Evolutionary conservation across 768 basidiomycete genomes (phyloP), one percentile per base, ranked within the genome.

Genomic region (Mycena pura): DNA sequence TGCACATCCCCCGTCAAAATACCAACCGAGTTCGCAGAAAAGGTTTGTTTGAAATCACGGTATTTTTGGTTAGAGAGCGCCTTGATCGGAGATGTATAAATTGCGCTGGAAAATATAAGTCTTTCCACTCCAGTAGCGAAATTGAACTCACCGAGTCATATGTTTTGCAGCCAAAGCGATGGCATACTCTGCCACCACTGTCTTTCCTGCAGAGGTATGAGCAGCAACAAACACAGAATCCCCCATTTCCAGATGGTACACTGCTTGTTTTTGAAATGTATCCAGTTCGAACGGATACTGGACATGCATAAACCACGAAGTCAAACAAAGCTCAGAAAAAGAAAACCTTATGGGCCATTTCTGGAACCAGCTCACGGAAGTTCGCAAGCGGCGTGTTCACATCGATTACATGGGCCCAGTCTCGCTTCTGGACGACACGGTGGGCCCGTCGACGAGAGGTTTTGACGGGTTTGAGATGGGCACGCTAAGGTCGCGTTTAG

Each of bases 211-310:
- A n/a, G 93, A 96, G 4, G 97, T 99, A 76, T 99, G 97, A 6
- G 97, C 97, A 14, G 97, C 97, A n/a, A 99, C 96, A 72, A 99
- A 99, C 17, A 99, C 96, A 13, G 95, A 96, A 66, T 99, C 93
- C 9, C 96, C 97, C 81, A 92, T 87, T 74, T 99, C 97, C 17
- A 99, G 83, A 75, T 97, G 95, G 75, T 97, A 97, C 7, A 99
- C 93, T 1, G 97, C 97, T 73, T 99, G 95, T 73, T 98, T 99
- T 75, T 99, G 97, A 79, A 99, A 99, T 0, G 90, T 96, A 74
- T 99, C 97, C 28, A 99, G 83, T 71, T 97, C 94, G 76, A 99
- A 99, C n/a, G 97, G 96, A 76, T 98, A 99, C 95, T 94, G 48
- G 40, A 22, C 22, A 51, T 52, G 9, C 38, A 32, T 63, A 19